A percentile compares a stretch with the other conserved stretches of the same genome.
These are phyloP conservation scores for Amylostereum chailletii DNA, from an alignment of 1,284 basidiomycete genomes.

Conservation along the genomic window DNA sequence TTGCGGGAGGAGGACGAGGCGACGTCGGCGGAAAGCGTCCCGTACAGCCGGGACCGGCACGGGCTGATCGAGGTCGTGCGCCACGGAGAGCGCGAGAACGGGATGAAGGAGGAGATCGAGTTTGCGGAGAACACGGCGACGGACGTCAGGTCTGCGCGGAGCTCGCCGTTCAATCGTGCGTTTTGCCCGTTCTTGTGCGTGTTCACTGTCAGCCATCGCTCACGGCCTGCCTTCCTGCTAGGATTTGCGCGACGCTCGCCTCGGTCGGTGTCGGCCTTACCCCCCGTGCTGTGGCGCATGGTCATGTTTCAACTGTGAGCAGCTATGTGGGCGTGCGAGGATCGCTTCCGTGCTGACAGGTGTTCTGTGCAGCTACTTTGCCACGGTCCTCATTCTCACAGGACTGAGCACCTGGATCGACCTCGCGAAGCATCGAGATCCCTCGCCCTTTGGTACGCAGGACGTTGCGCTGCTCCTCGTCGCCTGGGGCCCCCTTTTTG, in stretches of 20 bases:
- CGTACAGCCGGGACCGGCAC: slow-evolving; percentile 1
- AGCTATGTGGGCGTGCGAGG: neutral
- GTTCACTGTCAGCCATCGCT: neutral
- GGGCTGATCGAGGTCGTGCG: slow-evolving; percentile 2
- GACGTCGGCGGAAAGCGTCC: slow-evolving; percentile 1
- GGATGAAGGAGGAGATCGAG: slow-evolving; percentile 2
- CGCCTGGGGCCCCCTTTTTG: slow-evolving; percentile 42
- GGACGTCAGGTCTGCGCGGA: neutral
- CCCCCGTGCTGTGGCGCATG: slow-evolving; percentile 16
- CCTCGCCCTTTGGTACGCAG: slow-evolving; percentile 42
- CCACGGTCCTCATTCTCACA: slow-evolving; percentile 31
- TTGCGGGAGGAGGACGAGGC: neutral
- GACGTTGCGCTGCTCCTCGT: slow-evolving; percentile 43
- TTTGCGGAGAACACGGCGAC: neutral
- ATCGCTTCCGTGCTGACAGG: neutral
- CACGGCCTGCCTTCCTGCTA: neutral
- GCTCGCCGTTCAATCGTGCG: slow-evolving; percentile 8
- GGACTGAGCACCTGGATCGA: slow-evolving; percentile 43
- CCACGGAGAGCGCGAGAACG: neutral
- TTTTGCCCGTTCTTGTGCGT: neutral
- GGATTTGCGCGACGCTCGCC: slow-evolving; percentile 5
- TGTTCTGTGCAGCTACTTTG: slow-evolving; percentile 26
- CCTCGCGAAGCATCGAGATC: slow-evolving; percentile 19
- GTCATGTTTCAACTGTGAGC: slow-evolving; percentile 22
- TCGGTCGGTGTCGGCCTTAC: slow-evolving; percentile 4